Evolutionary conservation across 1,284 basidiomycete genomes (phyloP), one percentile per base, ranked within the genome.

Genomic region (Microbotryomycetes sp.): DNA sequence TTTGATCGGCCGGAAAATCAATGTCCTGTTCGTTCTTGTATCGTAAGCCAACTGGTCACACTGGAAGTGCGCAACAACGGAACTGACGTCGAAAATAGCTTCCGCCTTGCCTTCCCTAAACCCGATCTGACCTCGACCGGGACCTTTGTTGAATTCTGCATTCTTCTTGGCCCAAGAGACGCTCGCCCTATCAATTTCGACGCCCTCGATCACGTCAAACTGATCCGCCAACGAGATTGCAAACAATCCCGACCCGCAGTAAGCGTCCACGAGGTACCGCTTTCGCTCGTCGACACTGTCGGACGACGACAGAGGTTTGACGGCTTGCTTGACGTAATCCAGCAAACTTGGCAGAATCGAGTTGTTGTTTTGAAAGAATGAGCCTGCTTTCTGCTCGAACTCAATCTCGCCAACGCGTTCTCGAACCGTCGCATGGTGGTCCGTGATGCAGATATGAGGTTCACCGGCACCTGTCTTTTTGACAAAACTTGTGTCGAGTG

Each of bases 321-420:
- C 85, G 51, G 86, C 83, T 46, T 85, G 80, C 57, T 82, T 82
- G 59, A 96, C 89, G 76, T 93, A 91, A 61, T 82, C 76, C 7
- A 90, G 87, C 53, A 98, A 81, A 0, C 88, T 84, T 7, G 85
- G 80, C 18, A 98, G 83, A 56, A 97, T 89, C 21, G 87, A 85
- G 74, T 94, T 94, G 80, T 98, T 98, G 80, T 97, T 97, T 75
- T 98, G 94, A 81, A 97, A 97, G 79, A 97, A 97, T 4, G 87
- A 86, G 23, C 55, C 56, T 1, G 89, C 91, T 13, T 83, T 83
- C 75, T 93, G 97, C 71, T 93, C 86, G 75, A 98, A 97, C 52
- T 87, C 77, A 75, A 81, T 85, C 58, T 82, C 77, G 3, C 88
- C 90, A 16, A 97, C 90, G 49, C 83, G 83, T 75, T 97, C 93